Conservation (phyloP, 164 flowering plant species). For the Amborella trichopoda region DNA sequence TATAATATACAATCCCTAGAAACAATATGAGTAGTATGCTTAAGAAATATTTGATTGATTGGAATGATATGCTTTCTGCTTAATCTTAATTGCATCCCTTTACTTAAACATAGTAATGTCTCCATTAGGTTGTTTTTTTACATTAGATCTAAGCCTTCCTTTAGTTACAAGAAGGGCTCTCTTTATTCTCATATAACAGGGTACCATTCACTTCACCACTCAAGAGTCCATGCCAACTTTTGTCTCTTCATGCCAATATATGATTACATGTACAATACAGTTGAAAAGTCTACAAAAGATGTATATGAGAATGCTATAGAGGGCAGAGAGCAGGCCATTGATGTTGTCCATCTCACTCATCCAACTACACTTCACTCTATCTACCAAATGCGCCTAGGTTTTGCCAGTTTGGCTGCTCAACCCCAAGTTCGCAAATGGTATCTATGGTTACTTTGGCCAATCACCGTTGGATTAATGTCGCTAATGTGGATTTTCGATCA, state of each 20-base stretch:
- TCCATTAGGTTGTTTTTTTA: no score
- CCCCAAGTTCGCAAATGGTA: conserved; percentile 55
- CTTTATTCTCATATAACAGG: no score
- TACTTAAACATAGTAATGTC: no score
- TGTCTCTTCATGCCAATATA: conserved; percentile 46
- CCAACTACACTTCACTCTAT: conserved; percentile 53
- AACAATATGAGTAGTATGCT: no score
- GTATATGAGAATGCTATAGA: conserved; percentile 26
- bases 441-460: conserved; percentile 50
- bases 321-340: conserved; percentile 24
- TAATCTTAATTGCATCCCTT: no score
- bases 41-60: no score
- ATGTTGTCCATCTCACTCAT: conserved; percentile 63
- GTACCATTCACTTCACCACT: conserved; percentile 46
- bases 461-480: conserved; percentile 28
- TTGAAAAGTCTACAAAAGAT: conserved; percentile 37
- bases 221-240: conserved; percentile 38
- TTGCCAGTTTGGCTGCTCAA: conserved; percentile 41
- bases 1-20: no score
- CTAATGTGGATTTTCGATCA: conserved; percentile 36
- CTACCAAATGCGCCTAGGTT: conserved; percentile 49
- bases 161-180: no score
- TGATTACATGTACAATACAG: conserved; percentile 42
- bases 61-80: no score
- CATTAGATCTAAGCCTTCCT: no score